Evolutionary conservation across 2,329 filamentous ascomycete species (phyloP).

Genomic region (Aspergillus terreus): DNA sequence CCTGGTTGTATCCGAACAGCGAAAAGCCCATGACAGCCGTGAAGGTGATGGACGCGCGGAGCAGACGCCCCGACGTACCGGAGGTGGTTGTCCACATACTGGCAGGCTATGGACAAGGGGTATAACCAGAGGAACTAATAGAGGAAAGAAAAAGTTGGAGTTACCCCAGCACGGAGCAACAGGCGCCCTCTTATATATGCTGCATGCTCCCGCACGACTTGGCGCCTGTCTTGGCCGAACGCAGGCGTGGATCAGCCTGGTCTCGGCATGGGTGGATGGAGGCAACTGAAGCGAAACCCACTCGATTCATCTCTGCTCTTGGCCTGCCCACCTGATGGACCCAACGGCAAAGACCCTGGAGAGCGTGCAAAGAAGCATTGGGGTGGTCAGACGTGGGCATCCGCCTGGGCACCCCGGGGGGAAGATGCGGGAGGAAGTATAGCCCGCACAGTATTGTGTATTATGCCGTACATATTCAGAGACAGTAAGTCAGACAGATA

Average conservation of each 20-base stretch:
- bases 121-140: neutral
- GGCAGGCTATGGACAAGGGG: neutral
- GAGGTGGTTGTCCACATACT: conserved; percentile 29
- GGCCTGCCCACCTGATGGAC: too few species aligned
- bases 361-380: too few species aligned
- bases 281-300: neutral
- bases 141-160: neutral
- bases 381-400: too few species aligned
- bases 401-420: too few species aligned
- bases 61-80: conserved; percentile 23
- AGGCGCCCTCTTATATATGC: neutral
- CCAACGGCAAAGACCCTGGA: too few species aligned
- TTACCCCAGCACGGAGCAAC: neutral
- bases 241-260: neutral
- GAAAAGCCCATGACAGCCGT: conserved; percentile 49
- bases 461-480: too few species aligned
- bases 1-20: conserved; percentile 41
- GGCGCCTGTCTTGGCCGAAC: neutral
- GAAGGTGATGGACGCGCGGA: conserved; percentile 23
- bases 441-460: too few species aligned
- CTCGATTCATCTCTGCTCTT: neutral
- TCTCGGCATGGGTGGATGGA: neutral
- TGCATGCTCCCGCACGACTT: neutral
- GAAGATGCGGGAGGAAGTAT: too few species aligned
- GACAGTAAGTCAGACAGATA: too few species aligned